These are phyloP conservation scores for Parafenestella ontariensis DNA, from an alignment of 2,329 filamentous ascomycete species.

Conservation along the genomic window DNA sequence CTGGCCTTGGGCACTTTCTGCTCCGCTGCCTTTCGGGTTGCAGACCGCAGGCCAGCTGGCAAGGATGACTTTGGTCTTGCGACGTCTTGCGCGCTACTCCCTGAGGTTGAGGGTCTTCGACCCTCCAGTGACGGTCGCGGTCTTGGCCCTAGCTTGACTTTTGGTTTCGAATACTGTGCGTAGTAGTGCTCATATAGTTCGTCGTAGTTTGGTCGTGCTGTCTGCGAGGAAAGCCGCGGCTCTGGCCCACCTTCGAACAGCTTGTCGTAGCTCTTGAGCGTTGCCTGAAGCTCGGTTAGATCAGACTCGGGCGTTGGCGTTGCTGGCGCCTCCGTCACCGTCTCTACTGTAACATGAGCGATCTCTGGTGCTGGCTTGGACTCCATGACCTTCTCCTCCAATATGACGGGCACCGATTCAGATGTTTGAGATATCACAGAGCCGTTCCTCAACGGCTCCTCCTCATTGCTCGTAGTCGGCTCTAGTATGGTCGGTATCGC, in stretches of 20 bases:
- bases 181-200: constrained; percentile 57
- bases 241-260: constrained; percentile 49
- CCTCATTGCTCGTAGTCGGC: constrained; percentile 14
- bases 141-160: constrained; percentile 87
- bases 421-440: constrained; percentile 18
- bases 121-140: constrained; percentile 79
- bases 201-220: constrained; percentile 46
- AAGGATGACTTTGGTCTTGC: constrained; percentile 78
- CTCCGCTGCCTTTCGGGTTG: constrained; percentile 38
- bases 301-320: constrained; percentile 30
- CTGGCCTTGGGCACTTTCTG: constrained; percentile 47
- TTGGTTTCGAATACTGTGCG: constrained; percentile 70
- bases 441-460: constrained; percentile 9
- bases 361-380: constrained; percentile 21
- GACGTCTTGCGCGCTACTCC: constrained; percentile 52
- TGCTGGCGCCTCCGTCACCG: constrained; percentile 25
- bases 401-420: constrained; percentile 24
- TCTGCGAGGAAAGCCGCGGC: constrained; percentile 53
- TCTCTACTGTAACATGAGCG: constrained; percentile 32
- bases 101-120: constrained; percentile 66
- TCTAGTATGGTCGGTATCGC: constrained; percentile 35
- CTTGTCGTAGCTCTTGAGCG: constrained; percentile 42
- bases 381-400: constrained; percentile 19
- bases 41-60: constrained; percentile 76
- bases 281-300: constrained; percentile 30